Percentiles rank a stretch among this genome's conserved stretches.
Conservation (phyloP, 73 alveolate genomes). For the Paramecium biaurelia region DNA sequence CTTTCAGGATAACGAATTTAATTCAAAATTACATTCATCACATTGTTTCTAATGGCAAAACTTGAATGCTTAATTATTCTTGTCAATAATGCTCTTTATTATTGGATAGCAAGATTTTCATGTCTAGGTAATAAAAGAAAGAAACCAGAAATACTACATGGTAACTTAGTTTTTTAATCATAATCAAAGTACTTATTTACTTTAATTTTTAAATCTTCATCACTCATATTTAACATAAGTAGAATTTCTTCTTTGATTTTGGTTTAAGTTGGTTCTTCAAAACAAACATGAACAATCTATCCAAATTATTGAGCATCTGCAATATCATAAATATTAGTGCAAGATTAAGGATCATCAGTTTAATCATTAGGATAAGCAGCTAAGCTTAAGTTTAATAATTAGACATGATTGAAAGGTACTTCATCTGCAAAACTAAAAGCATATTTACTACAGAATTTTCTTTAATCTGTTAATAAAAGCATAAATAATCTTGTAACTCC, state of each 20-base stretch:
- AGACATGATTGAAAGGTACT: conserved; percentile 23
- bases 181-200: background rate
- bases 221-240: background rate
- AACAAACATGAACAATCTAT: background rate
- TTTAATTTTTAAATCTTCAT: conserved; percentile 27
- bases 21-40: conserved; percentile 18
- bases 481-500: background rate
- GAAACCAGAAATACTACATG: background rate
- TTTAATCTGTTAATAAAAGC: background rate
- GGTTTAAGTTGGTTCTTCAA: background rate
- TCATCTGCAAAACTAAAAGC: conserved; percentile 25
- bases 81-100: background rate
- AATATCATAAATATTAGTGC: conserved; percentile 28
- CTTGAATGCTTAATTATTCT: background rate
- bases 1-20: conserved; percentile 43
- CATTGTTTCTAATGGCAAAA: background rate
- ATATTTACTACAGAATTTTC: background rate
- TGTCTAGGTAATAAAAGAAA: conserved; percentile 35
- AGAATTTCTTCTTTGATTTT: conserved; percentile 1
- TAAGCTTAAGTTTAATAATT: conserved; percentile 16
- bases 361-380: background rate
- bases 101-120: background rate
- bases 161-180: background rate
- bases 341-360: background rate
- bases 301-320: background rate